These are phyloP conservation scores for Podospora fimiseda DNA, from an alignment of 495 filamentous ascomycete species.

Conservation along the genomic window DNA sequence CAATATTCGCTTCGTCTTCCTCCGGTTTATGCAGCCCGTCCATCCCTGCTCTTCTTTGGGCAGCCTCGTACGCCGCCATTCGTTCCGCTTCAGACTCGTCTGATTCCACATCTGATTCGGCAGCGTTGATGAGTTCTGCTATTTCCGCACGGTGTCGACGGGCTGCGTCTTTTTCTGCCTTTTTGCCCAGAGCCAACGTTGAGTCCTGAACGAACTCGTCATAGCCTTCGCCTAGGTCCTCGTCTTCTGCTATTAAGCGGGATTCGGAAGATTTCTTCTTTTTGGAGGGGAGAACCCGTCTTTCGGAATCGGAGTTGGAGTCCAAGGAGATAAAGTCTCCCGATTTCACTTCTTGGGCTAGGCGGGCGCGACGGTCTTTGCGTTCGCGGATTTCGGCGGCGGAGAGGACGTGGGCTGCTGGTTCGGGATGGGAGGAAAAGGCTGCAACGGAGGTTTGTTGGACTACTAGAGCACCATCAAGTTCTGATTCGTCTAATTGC, in stretches of 20 bases:
- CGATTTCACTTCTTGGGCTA: conserved; percentile 56
- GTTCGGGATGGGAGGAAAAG: conserved; percentile 1
- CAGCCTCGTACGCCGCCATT: conserved; percentile 77
- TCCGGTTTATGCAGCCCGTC: conserved; percentile 50
- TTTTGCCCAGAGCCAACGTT: conserved; percentile 66
- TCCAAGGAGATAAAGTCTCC: conserved; percentile 69
- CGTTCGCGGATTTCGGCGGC: conserved; percentile 88
- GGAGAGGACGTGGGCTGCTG: conserved; percentile 51
- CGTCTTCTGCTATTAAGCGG: conserved; percentile 77
- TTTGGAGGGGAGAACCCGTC: conserved; percentile 14
- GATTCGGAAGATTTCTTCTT: conserved; percentile 56
- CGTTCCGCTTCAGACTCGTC: conserved; percentile 78
- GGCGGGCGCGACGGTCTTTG: conserved; percentile 75
- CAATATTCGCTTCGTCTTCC: conserved; percentile 20
- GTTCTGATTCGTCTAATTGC: conserved; percentile 45
- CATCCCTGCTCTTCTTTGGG: conserved; percentile 78
- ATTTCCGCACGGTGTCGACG: conserved; percentile 66
- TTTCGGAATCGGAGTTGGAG: conserved; percentile 43
- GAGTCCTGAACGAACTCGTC: conserved; percentile 89
- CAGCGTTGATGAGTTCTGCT: conserved; percentile 75
- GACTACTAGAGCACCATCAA: conserved; percentile 56
- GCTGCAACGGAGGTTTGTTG: conserved; percentile 37
- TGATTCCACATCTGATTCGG: conserved; percentile 57
- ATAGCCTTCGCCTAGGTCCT: conserved; percentile 92
- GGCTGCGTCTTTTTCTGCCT: conserved; percentile 71